A percentile compares a stretch with the other conserved stretches of the same genome.
phyloP scores from a whole-genome alignment of 257 asterid species.

The Solanum appendiculatum region DNA sequence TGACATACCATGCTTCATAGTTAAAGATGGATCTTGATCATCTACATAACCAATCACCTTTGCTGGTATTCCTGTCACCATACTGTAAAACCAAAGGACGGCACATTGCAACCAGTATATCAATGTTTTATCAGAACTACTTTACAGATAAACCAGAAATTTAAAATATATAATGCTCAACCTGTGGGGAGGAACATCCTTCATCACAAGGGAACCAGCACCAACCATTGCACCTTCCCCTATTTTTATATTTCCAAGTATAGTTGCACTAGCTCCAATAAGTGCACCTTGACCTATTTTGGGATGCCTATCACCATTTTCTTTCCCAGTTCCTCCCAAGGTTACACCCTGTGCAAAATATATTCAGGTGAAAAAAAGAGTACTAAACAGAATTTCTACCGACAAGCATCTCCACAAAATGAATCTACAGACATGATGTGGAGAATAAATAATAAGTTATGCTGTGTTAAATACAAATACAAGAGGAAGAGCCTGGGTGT shows the following conservation, averaged over 20 bases:
- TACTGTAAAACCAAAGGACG: slow-evolving; percentile 14
- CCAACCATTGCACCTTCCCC: slow-evolving; percentile 47
- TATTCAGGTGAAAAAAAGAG: not conserved
- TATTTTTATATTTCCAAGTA: slow-evolving; percentile 31
- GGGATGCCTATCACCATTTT: slow-evolving; percentile 35
- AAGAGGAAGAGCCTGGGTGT: not conserved
- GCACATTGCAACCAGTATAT: not conserved
- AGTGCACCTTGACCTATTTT: slow-evolving; percentile 41
- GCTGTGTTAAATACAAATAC: not conserved
- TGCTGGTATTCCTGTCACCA: slow-evolving; percentile 42
- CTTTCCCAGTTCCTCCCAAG: slow-evolving; percentile 41
- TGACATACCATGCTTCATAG: slow-evolving; percentile 36
- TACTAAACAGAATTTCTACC: not conserved
- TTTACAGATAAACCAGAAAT: not conserved
- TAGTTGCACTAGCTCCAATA: slow-evolving; percentile 29
- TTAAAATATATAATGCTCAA: not conserved
- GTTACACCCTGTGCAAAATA: slow-evolving; percentile 25
- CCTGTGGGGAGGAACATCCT: slow-evolving; percentile 40
- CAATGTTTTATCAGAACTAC: not conserved
- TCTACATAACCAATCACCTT: slow-evolving; percentile 36
- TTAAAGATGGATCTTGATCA: slow-evolving; percentile 36
- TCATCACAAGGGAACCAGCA: slow-evolving; percentile 32
- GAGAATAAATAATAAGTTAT: not conserved
- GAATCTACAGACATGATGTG: not conserved
- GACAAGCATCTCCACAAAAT: not conserved